These are phyloP conservation scores for Manihot esculenta DNA, from an alignment of 441 rosid genomes.

Conservation along the genomic window DNA sequence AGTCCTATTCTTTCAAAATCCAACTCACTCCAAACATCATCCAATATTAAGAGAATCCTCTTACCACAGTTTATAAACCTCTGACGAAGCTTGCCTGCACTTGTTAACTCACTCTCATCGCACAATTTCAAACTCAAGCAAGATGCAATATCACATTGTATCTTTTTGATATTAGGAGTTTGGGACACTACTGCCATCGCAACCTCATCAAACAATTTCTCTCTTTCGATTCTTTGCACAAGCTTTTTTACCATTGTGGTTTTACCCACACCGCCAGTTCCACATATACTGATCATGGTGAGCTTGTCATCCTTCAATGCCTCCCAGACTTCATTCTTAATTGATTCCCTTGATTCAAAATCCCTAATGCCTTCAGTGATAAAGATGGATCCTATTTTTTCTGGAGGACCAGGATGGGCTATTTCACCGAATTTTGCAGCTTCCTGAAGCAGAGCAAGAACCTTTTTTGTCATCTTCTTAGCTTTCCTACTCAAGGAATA, in stretches of 20 bases:
- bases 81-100: neutral
- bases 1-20: conserved; percentile 28
- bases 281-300: neutral
- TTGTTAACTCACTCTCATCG: neutral
- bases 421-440: neutral
- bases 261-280: neutral
- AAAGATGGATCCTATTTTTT: neutral
- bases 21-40: conserved; percentile 26
- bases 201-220: neutral
- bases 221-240: neutral
- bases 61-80: too few relatives aligned
- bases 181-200: neutral
- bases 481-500: conserved; percentile 4
- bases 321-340: neutral
- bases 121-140: neutral
- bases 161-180: neutral
- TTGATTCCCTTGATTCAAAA: conserved; percentile 22
- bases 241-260: neutral
- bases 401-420: neutral
- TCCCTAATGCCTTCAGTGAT: neutral
- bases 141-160: neutral
- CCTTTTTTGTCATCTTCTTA: neutral
- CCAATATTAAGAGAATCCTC: conserved; percentile 22
- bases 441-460: neutral
- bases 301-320: neutral